These are phyloP conservation scores for Elaphomyces granulatus DNA, from an alignment of 495 filamentous ascomycete genomes.

Conservation along the genomic window DNA sequence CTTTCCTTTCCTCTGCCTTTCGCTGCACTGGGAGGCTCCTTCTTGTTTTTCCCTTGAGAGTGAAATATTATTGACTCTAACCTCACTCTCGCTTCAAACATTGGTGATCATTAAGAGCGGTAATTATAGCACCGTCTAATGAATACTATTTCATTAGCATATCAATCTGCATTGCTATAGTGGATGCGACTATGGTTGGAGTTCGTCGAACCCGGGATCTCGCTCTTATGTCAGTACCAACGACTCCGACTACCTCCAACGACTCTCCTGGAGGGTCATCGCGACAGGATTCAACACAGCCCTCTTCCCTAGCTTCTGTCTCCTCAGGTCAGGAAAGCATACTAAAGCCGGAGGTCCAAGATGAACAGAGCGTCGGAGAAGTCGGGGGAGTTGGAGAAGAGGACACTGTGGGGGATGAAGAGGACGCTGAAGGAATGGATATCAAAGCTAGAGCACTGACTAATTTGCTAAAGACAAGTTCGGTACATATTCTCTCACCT, in stretches of 20 bases:
- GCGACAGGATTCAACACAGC: constrained; percentile 26
- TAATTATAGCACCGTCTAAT: too few species aligned
- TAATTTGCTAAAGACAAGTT: constrained; percentile 35
- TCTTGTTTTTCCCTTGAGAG: too few species aligned
- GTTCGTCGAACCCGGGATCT: too few species aligned
- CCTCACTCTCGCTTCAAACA: too few species aligned
- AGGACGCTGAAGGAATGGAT: constrained; percentile 27
- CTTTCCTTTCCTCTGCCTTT: too few species aligned
- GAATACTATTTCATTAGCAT: too few species aligned
- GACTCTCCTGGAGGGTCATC: constrained; percentile 11
- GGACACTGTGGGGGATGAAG: constrained; percentile 9
- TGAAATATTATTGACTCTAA: too few species aligned
- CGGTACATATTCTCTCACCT: constrained; percentile 18
- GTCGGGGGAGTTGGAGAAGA: constrained; percentile 3
- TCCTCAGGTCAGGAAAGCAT: constrained; percentile 12
- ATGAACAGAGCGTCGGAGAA: constrained; percentile 8
- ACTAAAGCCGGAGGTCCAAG: constrained; percentile 5
- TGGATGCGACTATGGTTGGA: too few species aligned
- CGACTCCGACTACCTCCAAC: constrained; percentile 21
- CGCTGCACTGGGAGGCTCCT: too few species aligned
- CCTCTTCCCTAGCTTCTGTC: constrained; percentile 28
- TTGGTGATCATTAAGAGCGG: too few species aligned
- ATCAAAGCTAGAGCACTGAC: constrained; percentile 28
- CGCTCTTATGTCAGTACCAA: constrained; percentile 26
- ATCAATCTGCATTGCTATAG: too few species aligned